A percentile compares a stretch with the other conserved stretches of the same genome.
These are phyloP conservation scores for Gypsophila paniculata DNA, from an alignment of 179 eudicot species.

Conservation along the genomic window DNA sequence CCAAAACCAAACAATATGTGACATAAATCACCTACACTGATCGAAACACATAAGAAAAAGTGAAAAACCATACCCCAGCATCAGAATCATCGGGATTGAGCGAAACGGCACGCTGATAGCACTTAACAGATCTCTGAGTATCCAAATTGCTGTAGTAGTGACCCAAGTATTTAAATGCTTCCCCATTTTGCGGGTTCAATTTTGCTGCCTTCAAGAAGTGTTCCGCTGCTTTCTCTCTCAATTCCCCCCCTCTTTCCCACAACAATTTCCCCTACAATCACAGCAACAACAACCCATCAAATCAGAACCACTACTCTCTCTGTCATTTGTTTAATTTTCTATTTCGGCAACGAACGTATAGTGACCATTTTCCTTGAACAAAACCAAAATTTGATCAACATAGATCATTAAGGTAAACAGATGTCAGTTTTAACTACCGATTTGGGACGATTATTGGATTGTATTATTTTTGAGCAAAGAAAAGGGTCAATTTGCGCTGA, in stretches of 20 bases:
- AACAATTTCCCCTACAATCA: constrained; percentile 48
- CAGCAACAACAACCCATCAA: background rate
- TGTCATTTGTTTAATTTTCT: too few relatives aligned
- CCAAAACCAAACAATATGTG: background rate
- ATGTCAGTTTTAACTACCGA: too few relatives aligned
- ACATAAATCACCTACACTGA: background rate
- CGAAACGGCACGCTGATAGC: constrained; percentile 81
- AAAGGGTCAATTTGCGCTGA: too few relatives aligned
- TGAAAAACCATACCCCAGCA: constrained; percentile 66
- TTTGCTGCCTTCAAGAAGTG: constrained; percentile 72
- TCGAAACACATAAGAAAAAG: background rate
- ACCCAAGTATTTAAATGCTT: constrained; percentile 73
- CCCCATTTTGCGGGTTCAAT: constrained; percentile 63
- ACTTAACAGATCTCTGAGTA: constrained; percentile 75
- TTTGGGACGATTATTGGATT: too few relatives aligned
- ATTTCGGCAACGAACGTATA: too few relatives aligned
- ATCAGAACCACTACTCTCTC: background rate
- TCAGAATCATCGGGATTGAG: constrained; percentile 64
- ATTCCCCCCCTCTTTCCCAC: constrained; percentile 58
- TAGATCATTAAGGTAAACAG: too few relatives aligned
- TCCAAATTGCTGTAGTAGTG: constrained; percentile 63
- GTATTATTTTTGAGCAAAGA: too few relatives aligned
- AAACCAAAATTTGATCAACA: too few relatives aligned
- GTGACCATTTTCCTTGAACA: too few relatives aligned
- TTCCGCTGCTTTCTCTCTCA: constrained; percentile 70